phyloP scores from a whole-genome alignment of 768 basidiomycete genomes.

The Flagelloscypha sp. region DNA sequence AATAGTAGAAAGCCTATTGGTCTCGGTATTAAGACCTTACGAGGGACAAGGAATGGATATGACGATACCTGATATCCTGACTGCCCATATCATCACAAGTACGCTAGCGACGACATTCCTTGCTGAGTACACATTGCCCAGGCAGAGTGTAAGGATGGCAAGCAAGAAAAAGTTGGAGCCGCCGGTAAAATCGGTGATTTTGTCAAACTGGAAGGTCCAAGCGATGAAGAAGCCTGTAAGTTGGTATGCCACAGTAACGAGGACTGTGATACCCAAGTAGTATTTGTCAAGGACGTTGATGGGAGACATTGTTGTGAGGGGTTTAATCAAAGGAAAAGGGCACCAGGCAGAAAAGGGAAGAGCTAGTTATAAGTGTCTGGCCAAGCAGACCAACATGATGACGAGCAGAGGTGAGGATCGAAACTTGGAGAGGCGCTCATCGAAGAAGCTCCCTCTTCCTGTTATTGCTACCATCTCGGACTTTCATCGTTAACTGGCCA shows the following conservation, averaged over 20 bases:
- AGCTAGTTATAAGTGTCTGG: no score
- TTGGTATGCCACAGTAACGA: conserved; percentile 53
- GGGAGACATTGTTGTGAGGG: conserved; percentile 21
- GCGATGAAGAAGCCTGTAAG: conserved; percentile 55
- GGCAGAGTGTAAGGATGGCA: conserved; percentile 55
- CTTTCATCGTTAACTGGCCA: no score
- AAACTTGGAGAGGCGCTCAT: no score
- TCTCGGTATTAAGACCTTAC: neutral
- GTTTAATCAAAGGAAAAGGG: no score
- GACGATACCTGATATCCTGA: conserved; percentile 41
- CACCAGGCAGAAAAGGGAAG: no score
- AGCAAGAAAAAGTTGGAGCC: conserved; percentile 26
- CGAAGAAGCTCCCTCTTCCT: no score
- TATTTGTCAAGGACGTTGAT: conserved; percentile 40
- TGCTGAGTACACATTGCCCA: conserved; percentile 53
- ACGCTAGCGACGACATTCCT: conserved; percentile 50
- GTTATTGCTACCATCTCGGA: no score
- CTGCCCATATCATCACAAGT: conserved; percentile 62
- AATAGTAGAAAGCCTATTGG: conserved; percentile 51
- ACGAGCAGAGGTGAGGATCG: no score
- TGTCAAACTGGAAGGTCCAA: conserved; percentile 65
- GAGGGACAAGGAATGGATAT: neutral
- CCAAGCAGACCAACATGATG: no score
- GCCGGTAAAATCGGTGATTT: conserved; percentile 65
- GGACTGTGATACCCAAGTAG: conserved; percentile 40